phyloP scores from a whole-genome alignment of 108 stramenopile genomes.

The Cyclostephanos tholiformis region DNA sequence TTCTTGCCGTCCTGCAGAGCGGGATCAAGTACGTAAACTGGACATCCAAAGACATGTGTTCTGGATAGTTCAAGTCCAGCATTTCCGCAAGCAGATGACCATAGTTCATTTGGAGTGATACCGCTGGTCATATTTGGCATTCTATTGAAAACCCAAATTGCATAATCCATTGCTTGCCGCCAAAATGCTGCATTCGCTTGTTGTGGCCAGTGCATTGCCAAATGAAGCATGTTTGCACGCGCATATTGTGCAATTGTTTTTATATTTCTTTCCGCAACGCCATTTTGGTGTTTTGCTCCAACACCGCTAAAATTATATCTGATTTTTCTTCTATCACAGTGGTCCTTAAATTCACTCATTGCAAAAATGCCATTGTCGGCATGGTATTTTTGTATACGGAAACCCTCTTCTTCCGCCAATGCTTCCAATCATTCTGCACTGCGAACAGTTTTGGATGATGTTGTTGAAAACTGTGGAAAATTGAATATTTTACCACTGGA shows the following conservation, averaged over 20 bases:
- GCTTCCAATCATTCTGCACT: conserved; percentile 6
- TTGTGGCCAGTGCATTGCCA: conserved; percentile 35
- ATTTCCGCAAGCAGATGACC: background rate
- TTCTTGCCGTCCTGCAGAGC: conserved; percentile 49
- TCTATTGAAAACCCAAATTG: conserved; percentile 40
- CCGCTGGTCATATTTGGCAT: conserved; percentile 20
- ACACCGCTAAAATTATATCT: conserved; percentile 37
- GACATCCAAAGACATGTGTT: conserved; percentile 41
- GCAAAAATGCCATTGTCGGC: conserved; percentile 17
- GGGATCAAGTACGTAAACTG: conserved; percentile 50
- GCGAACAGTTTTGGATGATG: conserved; percentile 8
- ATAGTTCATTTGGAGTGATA: conserved; percentile 23
- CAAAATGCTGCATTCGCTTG: conserved; percentile 27
- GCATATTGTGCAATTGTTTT: conserved; percentile 42
- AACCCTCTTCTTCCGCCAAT: background rate
- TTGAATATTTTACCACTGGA: conserved; percentile 17
- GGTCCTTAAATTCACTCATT: background rate
- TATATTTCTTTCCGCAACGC: conserved; percentile 49
- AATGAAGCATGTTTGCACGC: conserved; percentile 51
- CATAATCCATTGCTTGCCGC: conserved; percentile 56
- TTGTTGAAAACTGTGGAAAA: conserved; percentile 26
- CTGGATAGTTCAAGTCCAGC: background rate
- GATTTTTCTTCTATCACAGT: conserved; percentile 11
- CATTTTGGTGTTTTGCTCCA: conserved; percentile 67
- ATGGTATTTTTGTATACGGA: conserved; percentile 4